A percentile compares a stretch with the other conserved stretches of the same genome.
Evolutionary conservation across 768 basidiomycete genomes (phyloP).

Genomic region (Leccinum variicolor): DNA sequence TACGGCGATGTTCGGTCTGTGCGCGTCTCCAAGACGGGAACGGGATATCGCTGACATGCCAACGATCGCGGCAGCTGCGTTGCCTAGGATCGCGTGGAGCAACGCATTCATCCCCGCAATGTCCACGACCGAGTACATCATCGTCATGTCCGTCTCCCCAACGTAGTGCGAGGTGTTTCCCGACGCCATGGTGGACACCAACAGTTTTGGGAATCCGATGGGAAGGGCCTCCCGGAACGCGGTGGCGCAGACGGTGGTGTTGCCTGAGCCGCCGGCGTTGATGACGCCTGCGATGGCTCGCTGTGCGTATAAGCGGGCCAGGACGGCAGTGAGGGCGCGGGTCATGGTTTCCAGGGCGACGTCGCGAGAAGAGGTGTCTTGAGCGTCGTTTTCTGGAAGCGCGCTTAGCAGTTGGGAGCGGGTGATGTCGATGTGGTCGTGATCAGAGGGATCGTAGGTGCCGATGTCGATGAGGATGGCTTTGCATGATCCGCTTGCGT

Average conservation of each 20-base stretch:
- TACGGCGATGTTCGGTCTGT: constrained; percentile 12
- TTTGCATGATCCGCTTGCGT: constrained; percentile 10
- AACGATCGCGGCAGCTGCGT: constrained; percentile 27
- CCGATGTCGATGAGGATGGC: constrained; percentile 29
- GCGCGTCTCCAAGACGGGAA: neutral
- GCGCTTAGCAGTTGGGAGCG: constrained; percentile 18
- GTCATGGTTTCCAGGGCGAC: constrained; percentile 17
- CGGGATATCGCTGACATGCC: constrained; percentile 10
- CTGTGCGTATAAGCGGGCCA: constrained; percentile 9
- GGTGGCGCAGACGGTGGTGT: constrained; percentile 21
- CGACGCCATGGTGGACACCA: constrained; percentile 32
- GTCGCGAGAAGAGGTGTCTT: constrained; percentile 8
- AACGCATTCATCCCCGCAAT: constrained; percentile 28
- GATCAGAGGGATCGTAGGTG: constrained; percentile 12
- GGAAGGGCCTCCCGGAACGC: constrained; percentile 22
- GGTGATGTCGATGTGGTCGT: constrained; percentile 18
- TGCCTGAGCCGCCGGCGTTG: constrained; percentile 24
- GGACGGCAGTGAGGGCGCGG: constrained; percentile 15
- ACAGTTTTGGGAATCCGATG: constrained; percentile 29
- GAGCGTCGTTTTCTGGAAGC: neutral
- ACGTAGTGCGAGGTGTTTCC: constrained; percentile 26
- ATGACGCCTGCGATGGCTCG: constrained; percentile 21
- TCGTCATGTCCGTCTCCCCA: constrained; percentile 30
- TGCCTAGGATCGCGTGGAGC: constrained; percentile 20
- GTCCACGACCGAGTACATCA: constrained; percentile 33